These are phyloP conservation scores for Colletotrichum scovillei DNA, from an alignment of 2,329 filamentous ascomycete species.

Conservation along the genomic window DNA sequence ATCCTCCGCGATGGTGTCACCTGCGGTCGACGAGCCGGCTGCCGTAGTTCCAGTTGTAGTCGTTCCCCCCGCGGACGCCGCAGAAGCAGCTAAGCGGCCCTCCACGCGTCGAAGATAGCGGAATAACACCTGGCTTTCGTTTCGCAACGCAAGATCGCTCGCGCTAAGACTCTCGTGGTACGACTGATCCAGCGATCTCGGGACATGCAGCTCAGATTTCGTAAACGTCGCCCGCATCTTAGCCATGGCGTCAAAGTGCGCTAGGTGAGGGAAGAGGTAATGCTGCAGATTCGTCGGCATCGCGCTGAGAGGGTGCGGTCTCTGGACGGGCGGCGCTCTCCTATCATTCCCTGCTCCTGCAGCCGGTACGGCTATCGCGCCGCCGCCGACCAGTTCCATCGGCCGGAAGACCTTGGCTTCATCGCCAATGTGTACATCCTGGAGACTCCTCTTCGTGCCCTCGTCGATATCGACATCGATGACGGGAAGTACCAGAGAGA, in stretches of 20 bases:
- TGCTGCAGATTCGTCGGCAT: conserved; percentile 38
- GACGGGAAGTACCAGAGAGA: conserved; percentile 35
- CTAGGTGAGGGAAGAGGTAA: conserved; percentile 35
- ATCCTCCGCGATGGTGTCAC: background rate
- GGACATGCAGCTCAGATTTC: conserved; percentile 36
- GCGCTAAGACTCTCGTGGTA: conserved; percentile 35
- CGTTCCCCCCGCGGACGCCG: background rate
- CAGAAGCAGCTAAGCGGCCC: background rate
- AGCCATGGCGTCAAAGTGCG: conserved; percentile 36
- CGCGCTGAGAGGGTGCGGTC: conserved; percentile 25
- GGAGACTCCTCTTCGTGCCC: conserved; percentile 25
- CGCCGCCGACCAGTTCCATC: conserved; percentile 1
- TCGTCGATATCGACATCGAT: conserved; percentile 37
- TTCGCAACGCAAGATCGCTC: conserved; percentile 25
- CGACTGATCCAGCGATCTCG: conserved; percentile 35
- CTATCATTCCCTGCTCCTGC: background rate
- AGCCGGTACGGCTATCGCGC: background rate
- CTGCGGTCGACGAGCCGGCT: background rate
- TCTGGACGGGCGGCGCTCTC: background rate
- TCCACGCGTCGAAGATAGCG: conserved; percentile 32
- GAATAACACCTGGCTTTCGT: conserved; percentile 35
- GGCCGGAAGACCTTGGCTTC: conserved; percentile 13
- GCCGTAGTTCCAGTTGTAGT: background rate
- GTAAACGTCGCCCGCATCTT: conserved; percentile 33
- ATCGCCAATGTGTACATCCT: conserved; percentile 30